Conservation (phyloP, 2,329 filamentous ascomycete species). For the Amphichorda felina region DNA sequence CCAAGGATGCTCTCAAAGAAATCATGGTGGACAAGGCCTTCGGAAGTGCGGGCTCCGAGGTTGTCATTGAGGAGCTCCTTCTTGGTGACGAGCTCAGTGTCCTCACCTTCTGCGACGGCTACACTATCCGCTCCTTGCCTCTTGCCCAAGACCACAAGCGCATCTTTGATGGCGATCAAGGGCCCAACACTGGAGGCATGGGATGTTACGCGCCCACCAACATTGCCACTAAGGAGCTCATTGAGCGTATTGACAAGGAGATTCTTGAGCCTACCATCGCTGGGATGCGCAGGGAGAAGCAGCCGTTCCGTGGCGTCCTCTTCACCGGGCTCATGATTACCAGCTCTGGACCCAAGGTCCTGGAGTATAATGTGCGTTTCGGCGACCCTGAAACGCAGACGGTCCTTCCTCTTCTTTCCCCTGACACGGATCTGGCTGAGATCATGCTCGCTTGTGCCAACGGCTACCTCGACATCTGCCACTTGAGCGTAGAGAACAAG, state of each 20-base stretch:
- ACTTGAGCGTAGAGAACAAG: conserved; percentile 53
- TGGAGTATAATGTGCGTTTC: conserved; percentile 86
- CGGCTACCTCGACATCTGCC: conserved; percentile 55
- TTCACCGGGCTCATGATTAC: conserved; percentile 85
- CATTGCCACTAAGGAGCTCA: conserved; percentile 62
- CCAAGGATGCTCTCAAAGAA: conserved; percentile 47
- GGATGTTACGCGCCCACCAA: conserved; percentile 62
- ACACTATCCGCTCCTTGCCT: conserved; percentile 51
- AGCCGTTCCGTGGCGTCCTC: conserved; percentile 53
- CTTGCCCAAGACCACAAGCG: conserved; percentile 66
- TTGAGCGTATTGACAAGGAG: conserved; percentile 62
- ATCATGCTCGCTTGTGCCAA: conserved; percentile 73
- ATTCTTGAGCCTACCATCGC: conserved; percentile 84
- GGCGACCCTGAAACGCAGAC: conserved; percentile 84
- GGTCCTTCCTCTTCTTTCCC: conserved; percentile 59
- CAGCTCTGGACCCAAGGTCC: conserved; percentile 57
- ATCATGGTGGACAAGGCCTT: conserved; percentile 61
- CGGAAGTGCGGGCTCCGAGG: conserved; percentile 52
- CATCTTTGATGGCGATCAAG: conserved; percentile 54
- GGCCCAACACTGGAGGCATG: conserved; percentile 67
- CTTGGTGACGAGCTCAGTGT: conserved; percentile 60
- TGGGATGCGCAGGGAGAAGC: conserved; percentile 51
- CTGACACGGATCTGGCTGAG: conserved; percentile 69
- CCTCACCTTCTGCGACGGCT: conserved; percentile 56
- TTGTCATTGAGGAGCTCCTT: conserved; percentile 63